phyloP scores from a whole-genome alignment of 1,284 basidiomycete species.

The Tremellales sp. region DNA sequence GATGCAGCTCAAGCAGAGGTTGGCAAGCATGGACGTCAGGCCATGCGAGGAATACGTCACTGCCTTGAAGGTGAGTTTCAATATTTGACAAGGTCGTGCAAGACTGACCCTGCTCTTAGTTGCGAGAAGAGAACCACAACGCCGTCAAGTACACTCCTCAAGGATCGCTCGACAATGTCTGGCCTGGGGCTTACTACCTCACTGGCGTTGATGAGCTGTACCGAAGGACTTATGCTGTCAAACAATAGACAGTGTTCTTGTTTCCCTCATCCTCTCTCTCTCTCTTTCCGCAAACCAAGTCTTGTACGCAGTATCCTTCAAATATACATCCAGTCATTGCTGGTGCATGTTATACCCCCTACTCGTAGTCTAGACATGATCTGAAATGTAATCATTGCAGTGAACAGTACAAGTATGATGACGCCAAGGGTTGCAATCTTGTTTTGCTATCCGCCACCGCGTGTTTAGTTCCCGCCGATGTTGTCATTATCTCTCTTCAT shows the following conservation, averaged over 20 bases:
- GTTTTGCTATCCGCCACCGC: too few species aligned
- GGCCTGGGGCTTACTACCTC: slow-evolving; percentile 92
- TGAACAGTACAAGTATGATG: too few species aligned
- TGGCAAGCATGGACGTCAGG: slow-evolving; percentile 84
- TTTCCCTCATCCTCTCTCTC: too few species aligned
- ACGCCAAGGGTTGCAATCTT: too few species aligned
- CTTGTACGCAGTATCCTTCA: too few species aligned
- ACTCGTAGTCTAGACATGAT: too few species aligned
- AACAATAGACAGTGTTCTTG: background rate
- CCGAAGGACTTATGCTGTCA: slow-evolving; percentile 71
- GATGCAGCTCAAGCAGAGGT: slow-evolving; percentile 70
- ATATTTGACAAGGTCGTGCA: background rate
- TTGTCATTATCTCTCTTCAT: too few species aligned
- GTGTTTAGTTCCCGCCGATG: too few species aligned
- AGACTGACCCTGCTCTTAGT: slow-evolving; percentile 50
- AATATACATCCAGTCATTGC: too few species aligned
- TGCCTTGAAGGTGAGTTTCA: slow-evolving; percentile 63
- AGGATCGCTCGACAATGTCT: slow-evolving; percentile 85
- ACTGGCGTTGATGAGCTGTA: slow-evolving; percentile 87
- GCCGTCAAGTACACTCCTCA: slow-evolving; percentile 78
- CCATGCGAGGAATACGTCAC: slow-evolving; percentile 81
- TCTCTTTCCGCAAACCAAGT: too few species aligned
- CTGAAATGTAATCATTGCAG: too few species aligned
- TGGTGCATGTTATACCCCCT: too few species aligned
- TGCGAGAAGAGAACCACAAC: slow-evolving; percentile 96